These are phyloP conservation scores for Dioszegia crocea DNA, from an alignment of 768 basidiomycete genomes.

Conservation along the genomic window DNA sequence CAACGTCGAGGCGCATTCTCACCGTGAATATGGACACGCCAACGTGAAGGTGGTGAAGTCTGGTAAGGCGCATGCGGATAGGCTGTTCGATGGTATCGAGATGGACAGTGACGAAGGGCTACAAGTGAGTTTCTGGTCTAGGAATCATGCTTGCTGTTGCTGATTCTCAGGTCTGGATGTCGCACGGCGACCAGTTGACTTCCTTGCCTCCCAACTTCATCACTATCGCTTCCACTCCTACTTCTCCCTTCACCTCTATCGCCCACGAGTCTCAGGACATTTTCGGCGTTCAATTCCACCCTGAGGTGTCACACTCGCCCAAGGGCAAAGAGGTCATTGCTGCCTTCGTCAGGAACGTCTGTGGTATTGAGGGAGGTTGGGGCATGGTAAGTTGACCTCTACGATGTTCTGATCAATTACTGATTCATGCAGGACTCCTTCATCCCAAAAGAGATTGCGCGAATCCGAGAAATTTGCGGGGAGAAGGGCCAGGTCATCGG, in stretches of 20 bases:
- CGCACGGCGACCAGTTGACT: constrained; percentile 90
- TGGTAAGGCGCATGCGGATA: constrained; percentile 59
- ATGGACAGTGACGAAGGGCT: constrained; percentile 62
- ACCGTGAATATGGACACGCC: constrained; percentile 93
- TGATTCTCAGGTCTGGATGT: constrained; percentile 89
- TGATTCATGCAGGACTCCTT: constrained; percentile 75
- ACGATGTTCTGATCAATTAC: neutral
- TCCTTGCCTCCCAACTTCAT: constrained; percentile 76
- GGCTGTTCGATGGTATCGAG: constrained; percentile 75
- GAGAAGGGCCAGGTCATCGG: constrained; percentile 93
- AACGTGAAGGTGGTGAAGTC: constrained; percentile 68
- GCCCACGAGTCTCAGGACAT: constrained; percentile 83
- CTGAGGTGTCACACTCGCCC: constrained; percentile 92
- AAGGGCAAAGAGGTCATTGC: constrained; percentile 84
- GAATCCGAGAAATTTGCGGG: constrained; percentile 92
- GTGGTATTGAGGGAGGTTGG: constrained; percentile 76
- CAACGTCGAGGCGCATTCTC: constrained; percentile 75
- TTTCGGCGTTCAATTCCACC: constrained; percentile 98
- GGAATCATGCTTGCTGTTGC: neutral
- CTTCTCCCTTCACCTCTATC: constrained; percentile 87
- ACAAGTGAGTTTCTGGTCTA: constrained; percentile 57
- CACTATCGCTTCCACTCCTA: constrained; percentile 76
- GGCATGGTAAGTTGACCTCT: constrained; percentile 67
- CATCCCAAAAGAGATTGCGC: constrained; percentile 89
- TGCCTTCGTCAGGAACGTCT: constrained; percentile 77